Base-by-base conservation (phyloP, 192 early-diverging fungal species). In the Entomortierella beljakovae region DNA sequence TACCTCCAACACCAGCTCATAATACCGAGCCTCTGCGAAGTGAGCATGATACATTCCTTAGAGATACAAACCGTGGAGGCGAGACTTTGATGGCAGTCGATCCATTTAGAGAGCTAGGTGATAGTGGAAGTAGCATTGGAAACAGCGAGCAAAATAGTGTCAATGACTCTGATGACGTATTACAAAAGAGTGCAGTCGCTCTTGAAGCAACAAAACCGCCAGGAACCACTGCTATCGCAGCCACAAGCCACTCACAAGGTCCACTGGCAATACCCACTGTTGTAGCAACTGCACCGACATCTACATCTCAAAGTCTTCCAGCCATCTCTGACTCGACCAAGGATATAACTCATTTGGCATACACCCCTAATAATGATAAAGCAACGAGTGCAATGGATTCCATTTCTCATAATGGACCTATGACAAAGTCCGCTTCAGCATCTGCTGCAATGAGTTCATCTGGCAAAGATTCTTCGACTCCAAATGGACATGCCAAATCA, bases 1-100 rank as follows among this genome's bases (percentile, higher is more conserved):
- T 82, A 22, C 81, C 81, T 10, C 65, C 79, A 26, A 75, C 80
- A 25, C 79, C 71, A 52, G 49, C 68, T 28, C 49, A 75, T 56
- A 71, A 80, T 60, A 64, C 69, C 9, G 72, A 80, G 52, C 61
- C 71, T 1, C 58, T 80, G 15, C 64, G 82, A 25, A 72, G 70
- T 9, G 52, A 69, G 8, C 70, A 77, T 32, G 67, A 69, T 43
- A 46, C 67, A 9, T 80, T 60, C 58, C 64, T 71, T 8, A 57
- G 58, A 54, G 70, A 42, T 54, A 43, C 42, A 28, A 63, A 77
- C 60, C 38, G 65, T 22, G 46, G 52, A 23, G 73, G 65, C 0
- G 73, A 77, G 20, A 65, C 26, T 22, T 62, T 84, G 23, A 71
- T 68, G 57, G 74, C 64, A 13, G 68, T 70, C 11, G 82, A 81